Evolutionary conservation across 2,329 filamentous ascomycete species (phyloP).

Genomic region (Colletotrichum costaricense): DNA sequence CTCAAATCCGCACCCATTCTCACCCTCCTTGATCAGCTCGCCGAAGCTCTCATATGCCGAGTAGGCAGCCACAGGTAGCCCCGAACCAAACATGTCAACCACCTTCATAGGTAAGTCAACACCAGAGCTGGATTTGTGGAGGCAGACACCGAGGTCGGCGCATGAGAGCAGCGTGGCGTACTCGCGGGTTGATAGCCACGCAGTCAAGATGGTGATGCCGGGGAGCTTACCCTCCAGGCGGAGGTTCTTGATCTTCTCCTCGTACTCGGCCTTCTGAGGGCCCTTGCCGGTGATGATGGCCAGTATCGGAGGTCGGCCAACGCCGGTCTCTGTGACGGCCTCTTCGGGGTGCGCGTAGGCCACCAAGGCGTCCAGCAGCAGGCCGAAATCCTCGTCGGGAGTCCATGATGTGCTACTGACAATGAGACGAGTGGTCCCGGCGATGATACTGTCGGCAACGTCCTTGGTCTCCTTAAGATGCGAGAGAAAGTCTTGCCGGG

Average conservation of each 20-base stretch:
- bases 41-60: conserved; percentile 86
- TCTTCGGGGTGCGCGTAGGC: conserved; percentile 68
- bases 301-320: conserved; percentile 64
- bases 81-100: conserved; percentile 98
- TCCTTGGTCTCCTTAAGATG: conserved; percentile 72
- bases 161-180: conserved; percentile 87
- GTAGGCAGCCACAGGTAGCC: conserved; percentile 90
- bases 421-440: conserved; percentile 73
- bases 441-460: conserved; percentile 68
- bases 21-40: conserved; percentile 88
- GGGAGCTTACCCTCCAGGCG: conserved; percentile 71
- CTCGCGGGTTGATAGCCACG: conserved; percentile 86
- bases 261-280: conserved; percentile 82
- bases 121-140: conserved; percentile 93
- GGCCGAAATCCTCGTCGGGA: conserved; percentile 91
- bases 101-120: conserved; percentile 99
- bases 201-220: conserved; percentile 79
- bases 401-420: conserved; percentile 98
- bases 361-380: conserved; percentile 86
- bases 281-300: conserved; percentile 96
- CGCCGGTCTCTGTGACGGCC: conserved; percentile 49
- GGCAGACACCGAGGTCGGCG: conserved; percentile 88
- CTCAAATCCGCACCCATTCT: conserved; percentile 88
- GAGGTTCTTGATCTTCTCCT: conserved; percentile 72
- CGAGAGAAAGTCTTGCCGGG: conserved; percentile 69